Percentiles rank a stretch among this genome's conserved stretches.
Conservation (phyloP, 2,329 filamentous ascomycete species). For the Colletotrichum tanaceti region DNA sequence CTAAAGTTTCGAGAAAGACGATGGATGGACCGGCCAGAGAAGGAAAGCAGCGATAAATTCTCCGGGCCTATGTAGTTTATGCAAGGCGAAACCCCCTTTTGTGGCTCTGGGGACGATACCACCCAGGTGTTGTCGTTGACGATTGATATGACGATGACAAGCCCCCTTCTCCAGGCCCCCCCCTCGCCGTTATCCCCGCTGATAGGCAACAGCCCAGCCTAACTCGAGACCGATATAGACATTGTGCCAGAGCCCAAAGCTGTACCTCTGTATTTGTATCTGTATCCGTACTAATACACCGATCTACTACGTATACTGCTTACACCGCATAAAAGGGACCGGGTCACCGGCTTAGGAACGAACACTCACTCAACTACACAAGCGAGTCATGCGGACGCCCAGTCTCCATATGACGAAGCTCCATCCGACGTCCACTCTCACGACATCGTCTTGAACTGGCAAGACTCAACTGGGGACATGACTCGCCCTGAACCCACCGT, state of each 20-base stretch:
- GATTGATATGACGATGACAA: background rate
- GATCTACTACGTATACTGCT: no score
- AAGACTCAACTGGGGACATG: constrained; percentile 4
- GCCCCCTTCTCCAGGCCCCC: background rate
- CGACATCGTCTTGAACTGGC: background rate
- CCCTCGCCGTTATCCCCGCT: constrained; percentile 10
- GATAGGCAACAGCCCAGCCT: constrained; percentile 14
- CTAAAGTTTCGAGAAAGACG: background rate
- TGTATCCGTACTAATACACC: no score
- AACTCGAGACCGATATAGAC: background rate
- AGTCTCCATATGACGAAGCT: constrained; percentile 7
- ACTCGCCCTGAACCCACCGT: constrained; percentile 15
- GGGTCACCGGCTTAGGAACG: no score
- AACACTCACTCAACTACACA: background rate
- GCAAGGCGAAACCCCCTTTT: constrained; percentile 1
- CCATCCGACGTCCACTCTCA: constrained; percentile 8
- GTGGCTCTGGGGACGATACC: background rate
- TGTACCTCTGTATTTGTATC: background rate
- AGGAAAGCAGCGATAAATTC: background rate
- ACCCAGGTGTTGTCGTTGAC: background rate
- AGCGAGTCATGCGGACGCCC: constrained; percentile 17
- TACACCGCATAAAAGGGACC: no score
- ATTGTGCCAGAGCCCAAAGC: background rate
- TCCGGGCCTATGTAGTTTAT: background rate
- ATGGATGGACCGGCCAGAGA: background rate